Evolutionary conservation across 441 rosid species (phyloP).

Genomic region (Adansonia grandidieri): DNA sequence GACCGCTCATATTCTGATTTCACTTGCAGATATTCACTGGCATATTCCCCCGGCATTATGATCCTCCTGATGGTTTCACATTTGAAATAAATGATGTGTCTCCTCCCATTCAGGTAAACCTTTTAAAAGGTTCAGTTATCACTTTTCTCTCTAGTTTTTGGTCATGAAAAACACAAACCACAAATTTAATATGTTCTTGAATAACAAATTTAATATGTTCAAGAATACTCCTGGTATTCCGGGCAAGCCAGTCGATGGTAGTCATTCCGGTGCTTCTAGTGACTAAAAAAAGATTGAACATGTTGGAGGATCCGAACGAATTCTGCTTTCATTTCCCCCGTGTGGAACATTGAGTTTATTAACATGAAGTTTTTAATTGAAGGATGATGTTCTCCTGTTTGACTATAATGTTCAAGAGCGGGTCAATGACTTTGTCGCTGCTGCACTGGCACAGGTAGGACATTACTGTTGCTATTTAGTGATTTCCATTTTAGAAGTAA

Average conservation of each 20-base stretch:
- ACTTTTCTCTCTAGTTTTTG: slow-evolving; percentile 26
- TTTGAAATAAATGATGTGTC: slow-evolving; percentile 77
- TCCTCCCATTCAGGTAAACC: slow-evolving; percentile 69
- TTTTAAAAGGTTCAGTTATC: slow-evolving; percentile 15
- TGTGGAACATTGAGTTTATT: slow-evolving; percentile 17
- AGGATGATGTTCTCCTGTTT: slow-evolving; percentile 70
- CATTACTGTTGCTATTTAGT: slow-evolving; percentile 16
- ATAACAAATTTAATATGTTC: too few relatives aligned
- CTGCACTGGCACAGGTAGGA: slow-evolving; percentile 67
- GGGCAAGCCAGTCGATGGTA: too few relatives aligned
- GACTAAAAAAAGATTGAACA: too few relatives aligned
- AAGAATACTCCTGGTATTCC: too few relatives aligned
- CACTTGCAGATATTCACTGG: slow-evolving; percentile 67
- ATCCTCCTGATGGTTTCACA: slow-evolving; percentile 74
- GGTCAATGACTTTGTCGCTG: slow-evolving; percentile 70
- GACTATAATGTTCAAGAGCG: slow-evolving; percentile 75
- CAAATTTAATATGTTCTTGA: too few relatives aligned
- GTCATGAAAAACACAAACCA: not conserved
- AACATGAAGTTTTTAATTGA: slow-evolving; percentile 31
- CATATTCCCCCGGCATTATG: slow-evolving; percentile 70
- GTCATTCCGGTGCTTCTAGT: too few relatives aligned
- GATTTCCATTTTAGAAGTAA: not conserved
- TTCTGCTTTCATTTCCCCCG: too few relatives aligned
- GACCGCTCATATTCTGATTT: slow-evolving; percentile 25
- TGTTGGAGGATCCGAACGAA: too few relatives aligned